phyloP scores from a whole-genome alignment of 2,329 filamentous ascomycete species.

The Aspergillus uvarum region DNA sequence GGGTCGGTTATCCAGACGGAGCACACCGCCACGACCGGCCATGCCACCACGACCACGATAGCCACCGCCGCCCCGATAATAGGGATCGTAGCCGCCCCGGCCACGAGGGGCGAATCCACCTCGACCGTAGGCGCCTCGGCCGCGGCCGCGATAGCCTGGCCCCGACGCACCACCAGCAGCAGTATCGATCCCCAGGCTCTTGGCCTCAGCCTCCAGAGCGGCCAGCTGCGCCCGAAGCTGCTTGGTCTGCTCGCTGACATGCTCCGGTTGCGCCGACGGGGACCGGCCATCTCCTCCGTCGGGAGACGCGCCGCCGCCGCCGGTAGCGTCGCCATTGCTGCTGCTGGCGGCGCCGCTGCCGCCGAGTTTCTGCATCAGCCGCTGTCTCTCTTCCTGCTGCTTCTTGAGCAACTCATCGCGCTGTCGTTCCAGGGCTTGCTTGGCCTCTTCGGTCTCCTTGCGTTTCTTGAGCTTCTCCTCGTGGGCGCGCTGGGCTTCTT shows the following conservation, averaged over 20 bases:
- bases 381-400: conserved; percentile 56
- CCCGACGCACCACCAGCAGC: conserved; percentile 31
- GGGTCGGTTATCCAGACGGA: conserved; percentile 60
- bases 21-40: conserved; percentile 49
- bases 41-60: conserved; percentile 45
- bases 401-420: conserved; percentile 51
- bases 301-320: conserved; percentile 19
- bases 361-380: conserved; percentile 51
- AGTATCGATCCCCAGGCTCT: conserved; percentile 53
- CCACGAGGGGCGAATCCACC: conserved; percentile 43
- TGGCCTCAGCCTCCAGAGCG: conserved; percentile 56
- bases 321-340: conserved; percentile 28
- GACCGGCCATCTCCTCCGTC: conserved; percentile 23
- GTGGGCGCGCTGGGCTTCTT: conserved; percentile 56
- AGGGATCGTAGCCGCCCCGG: conserved; percentile 39
- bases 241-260: conserved; percentile 50
- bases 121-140: conserved; percentile 38
- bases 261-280: conserved; percentile 30
- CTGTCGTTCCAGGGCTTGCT: conserved; percentile 55
- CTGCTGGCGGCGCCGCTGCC: conserved; percentile 35
- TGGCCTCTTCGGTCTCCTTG: conserved; percentile 53
- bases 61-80: conserved; percentile 38
- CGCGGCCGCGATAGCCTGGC: conserved; percentile 31
- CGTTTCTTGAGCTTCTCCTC: conserved; percentile 55
- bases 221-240: conserved; percentile 56